phyloP scores from a whole-genome alignment of 2,329 filamentous ascomycete species.

The Lachnellula hyalina region DNA sequence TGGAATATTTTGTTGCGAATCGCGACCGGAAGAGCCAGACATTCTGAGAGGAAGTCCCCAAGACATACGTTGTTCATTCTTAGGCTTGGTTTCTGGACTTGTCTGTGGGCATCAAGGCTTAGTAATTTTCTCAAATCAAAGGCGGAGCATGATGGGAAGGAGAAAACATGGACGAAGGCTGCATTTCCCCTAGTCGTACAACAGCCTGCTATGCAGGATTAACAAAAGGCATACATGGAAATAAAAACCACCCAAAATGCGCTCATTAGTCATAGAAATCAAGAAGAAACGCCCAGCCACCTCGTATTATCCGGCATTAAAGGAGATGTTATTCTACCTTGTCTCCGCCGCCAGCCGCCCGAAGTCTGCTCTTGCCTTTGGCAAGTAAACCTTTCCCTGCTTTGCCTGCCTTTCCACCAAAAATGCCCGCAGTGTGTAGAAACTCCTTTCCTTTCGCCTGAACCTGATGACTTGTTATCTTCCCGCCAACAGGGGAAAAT shows the following conservation, averaged over 20 bases:
- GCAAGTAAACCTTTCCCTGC: constrained; percentile 87
- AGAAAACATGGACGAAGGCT: constrained; percentile 24
- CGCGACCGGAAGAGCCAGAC: constrained; percentile 30
- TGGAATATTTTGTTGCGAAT: constrained; percentile 15
- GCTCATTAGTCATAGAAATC: constrained; percentile 24
- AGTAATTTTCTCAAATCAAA: constrained; percentile 29
- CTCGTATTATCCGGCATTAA: constrained; percentile 29
- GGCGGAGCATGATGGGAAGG: constrained; percentile 22
- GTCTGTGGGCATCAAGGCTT: constrained; percentile 31
- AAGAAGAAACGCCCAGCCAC: constrained; percentile 25
- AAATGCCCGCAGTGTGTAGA: constrained; percentile 71
- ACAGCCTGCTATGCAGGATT: constrained; percentile 27
- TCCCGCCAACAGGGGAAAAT: constrained; percentile 21
- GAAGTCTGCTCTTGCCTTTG: constrained; percentile 82
- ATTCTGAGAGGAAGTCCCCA: constrained; percentile 38
- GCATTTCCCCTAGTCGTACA: constrained; percentile 32
- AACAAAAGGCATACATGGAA: constrained; percentile 15
- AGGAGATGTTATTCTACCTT: constrained; percentile 72
- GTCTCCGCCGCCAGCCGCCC: constrained; percentile 56
- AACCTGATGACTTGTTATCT: constrained; percentile 33
- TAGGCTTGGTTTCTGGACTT: constrained; percentile 32
- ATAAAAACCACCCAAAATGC: constrained; percentile 15
- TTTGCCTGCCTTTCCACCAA: constrained; percentile 65
- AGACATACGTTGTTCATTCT: constrained; percentile 38
- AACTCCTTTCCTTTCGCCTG: constrained; percentile 79